Conservation (phyloP, 352 stramenopile species). For the Phytophthora chlamydospora region DNA sequence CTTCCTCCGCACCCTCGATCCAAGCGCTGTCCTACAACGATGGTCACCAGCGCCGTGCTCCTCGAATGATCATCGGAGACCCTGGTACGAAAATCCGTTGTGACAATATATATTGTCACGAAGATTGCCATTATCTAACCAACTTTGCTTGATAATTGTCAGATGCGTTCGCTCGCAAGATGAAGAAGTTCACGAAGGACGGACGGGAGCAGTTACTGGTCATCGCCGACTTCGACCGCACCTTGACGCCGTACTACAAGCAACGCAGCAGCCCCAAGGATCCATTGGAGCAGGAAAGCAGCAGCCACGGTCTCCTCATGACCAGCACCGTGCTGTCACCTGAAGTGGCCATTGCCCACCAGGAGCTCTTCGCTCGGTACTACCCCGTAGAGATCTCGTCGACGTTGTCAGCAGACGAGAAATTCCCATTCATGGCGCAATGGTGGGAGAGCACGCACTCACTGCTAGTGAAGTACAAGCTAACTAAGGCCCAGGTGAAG, state of each 20-base stretch:
- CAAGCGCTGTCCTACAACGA: constrained; percentile 26
- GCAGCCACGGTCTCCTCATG: constrained; percentile 37
- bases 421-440: constrained; percentile 72
- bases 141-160: not conserved
- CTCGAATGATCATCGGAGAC: constrained; percentile 31
- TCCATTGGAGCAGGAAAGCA: constrained; percentile 26
- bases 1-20: constrained; percentile 5
- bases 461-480: constrained; percentile 57
- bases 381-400: constrained; percentile 75
- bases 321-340: constrained; percentile 28
- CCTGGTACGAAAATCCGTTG: constrained; percentile 17
- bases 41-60: constrained; percentile 17
- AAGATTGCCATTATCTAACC: not conserved
- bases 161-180: constrained; percentile 77
- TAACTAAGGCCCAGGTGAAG: constrained; percentile 48
- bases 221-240: constrained; percentile 83
- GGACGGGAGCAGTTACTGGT: constrained; percentile 67
- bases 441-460: constrained; percentile 57
- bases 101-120: not conserved
- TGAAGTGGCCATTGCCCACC: constrained; percentile 30
- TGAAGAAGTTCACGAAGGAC: constrained; percentile 71
- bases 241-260: constrained; percentile 62
- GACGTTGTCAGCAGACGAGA: constrained; percentile 56
- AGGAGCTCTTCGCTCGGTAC: constrained; percentile 65
- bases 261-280: constrained; percentile 5